Percentiles rank a stretch among this genome's conserved stretches.
Conservation (phyloP, 441 rosid species). For the Erodium moschatum region DNA sequence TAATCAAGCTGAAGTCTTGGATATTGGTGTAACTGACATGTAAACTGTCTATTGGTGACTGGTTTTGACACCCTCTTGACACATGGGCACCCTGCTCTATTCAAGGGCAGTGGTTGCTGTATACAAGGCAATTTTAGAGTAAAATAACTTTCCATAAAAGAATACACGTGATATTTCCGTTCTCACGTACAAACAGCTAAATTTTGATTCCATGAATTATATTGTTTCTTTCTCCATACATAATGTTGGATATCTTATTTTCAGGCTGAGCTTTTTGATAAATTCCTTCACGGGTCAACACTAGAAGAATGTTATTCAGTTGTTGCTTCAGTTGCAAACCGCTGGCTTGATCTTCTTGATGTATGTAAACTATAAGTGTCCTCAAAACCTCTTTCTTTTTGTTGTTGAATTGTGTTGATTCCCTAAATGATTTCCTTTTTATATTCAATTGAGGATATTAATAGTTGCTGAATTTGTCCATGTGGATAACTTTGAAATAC, state of each 20-base stretch:
- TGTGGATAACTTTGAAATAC: conserved; percentile 18
- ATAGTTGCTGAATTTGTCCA: conserved; percentile 8
- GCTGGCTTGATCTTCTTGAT: conserved; percentile 99
- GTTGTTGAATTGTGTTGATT: conserved; percentile 9
- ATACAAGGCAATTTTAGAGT: background rate
- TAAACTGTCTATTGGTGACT: too few species aligned
- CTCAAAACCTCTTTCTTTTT: background rate
- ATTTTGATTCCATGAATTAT: conserved; percentile 8
- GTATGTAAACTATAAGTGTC: conserved; percentile 34
- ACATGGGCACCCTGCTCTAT: too few species aligned
- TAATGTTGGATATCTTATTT: conserved; percentile 16
- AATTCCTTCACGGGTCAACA: conserved; percentile 84
- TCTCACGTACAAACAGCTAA: background rate
- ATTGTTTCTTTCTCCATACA: conserved; percentile 16
- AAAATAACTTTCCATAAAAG: background rate
- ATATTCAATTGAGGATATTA: conserved; percentile 5
- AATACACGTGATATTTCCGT: background rate
- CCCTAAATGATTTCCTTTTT: background rate
- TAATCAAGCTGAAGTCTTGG: too few species aligned
- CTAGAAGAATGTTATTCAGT: conserved; percentile 88
- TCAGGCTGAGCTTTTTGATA: conserved; percentile 97
- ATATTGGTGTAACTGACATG: too few species aligned
- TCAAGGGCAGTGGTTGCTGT: too few species aligned
- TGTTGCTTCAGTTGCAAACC: conserved; percentile 91
- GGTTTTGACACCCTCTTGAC: too few species aligned